Evolutionary conservation across 345 rosid species (phyloP), one percentile per base, ranked within the genome.

Genomic region (Corchorus capsularis): DNA sequence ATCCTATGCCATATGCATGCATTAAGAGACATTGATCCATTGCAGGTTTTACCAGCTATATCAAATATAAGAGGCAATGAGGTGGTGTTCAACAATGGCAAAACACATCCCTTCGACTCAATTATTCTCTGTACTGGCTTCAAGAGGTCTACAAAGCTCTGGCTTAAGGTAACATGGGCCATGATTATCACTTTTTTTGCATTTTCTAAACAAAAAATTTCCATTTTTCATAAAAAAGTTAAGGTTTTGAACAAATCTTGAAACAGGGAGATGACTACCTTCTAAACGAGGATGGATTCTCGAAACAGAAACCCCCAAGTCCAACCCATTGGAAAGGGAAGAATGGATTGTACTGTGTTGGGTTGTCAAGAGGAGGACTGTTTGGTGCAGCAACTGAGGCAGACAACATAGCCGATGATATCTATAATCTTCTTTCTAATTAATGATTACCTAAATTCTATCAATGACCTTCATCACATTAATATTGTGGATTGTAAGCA

Each of bases 41-140:
- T 45, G 8, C 49, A 90, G 94, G 94, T 90, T 1, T 79, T 88
- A 74, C 92, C 91, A 2, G 90, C 72, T 4, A 65, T 94, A 20
- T 39, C 54, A 69, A 84, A 86, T 76, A 77, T 92, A 13, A 56
- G 79, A 71, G 91, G 87, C 53, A 84, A 78, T 2, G 85, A 86
- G 27, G 78, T 87, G 62, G 47, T 22, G 55, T 89, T 90, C 63
- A 78, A 75, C 50, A 81, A 85, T 46, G 92, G 88, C 52, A 35
- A 60, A 54, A 77, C 83, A 35, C 78, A 82, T 80, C 71, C 85
- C 2, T 92, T 85, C 2, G 88, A 92, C 80, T 55, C 89, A 0
- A 81, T 94, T 61, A 57, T 94, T 6, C 88, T 92, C 70, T 90
- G 93, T 10, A 92, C 90, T 35, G 92, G 94, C 66, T 81, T 77